These are phyloP conservation scores for Fraxinus albicans DNA, from an alignment of 305 asterid genomes.

Conservation along the genomic window DNA sequence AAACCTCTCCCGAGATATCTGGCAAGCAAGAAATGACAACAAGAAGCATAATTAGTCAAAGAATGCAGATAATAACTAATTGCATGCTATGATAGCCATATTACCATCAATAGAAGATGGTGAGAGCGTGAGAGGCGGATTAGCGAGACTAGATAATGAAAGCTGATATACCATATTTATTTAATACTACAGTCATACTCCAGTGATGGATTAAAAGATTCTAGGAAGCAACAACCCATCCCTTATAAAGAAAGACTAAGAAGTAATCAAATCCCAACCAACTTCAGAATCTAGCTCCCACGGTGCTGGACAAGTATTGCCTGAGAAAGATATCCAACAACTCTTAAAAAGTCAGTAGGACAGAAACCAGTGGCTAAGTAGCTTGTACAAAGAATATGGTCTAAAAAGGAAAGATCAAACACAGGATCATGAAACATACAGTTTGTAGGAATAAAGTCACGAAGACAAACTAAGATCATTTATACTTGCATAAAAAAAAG, in stretches of 20 bases:
- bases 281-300: neutral
- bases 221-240: neutral
- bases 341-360: neutral
- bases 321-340: neutral
- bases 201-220: neutral
- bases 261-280: neutral
- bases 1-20: neutral
- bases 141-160: neutral
- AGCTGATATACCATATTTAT: neutral
- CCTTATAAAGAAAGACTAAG: neutral
- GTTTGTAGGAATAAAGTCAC: neutral
- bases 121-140: neutral
- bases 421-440: neutral
- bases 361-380: neutral
- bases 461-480: neutral
- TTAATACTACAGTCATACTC: neutral
- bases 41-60: neutral
- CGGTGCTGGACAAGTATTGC: neutral
- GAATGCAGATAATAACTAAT: neutral
- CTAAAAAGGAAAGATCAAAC: neutral
- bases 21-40: neutral
- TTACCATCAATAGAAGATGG: neutral
- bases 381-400: neutral
- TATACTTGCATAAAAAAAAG: neutral
- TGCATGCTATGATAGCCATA: neutral